Evolutionary conservation across 2,329 filamentous ascomycete genomes (phyloP), one percentile per base, ranked within the genome.

Genomic region (Phaeophleospora eucalypticola): DNA sequence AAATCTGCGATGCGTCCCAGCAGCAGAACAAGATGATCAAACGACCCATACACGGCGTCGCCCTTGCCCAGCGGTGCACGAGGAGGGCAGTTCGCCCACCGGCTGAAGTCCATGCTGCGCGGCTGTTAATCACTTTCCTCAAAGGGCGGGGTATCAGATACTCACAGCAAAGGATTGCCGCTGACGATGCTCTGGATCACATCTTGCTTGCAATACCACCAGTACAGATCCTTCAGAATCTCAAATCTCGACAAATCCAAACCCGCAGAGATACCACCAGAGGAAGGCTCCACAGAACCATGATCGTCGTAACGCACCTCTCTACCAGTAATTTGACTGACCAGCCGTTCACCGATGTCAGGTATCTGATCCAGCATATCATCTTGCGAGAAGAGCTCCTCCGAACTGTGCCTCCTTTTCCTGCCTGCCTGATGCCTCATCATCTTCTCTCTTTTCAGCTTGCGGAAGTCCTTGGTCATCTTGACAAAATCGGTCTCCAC

Each of bases 201-300:
- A 65, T 97, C 93, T 74, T 96, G 93, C 67, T 95, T 95, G 59
- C 81, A 84, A 65, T 90, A 96, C 87, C 89, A 96, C 90, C 91
- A 98, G 63, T 86, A 94, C 4, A 97, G 70, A 68, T 97, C 93
- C 54, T 86, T 82, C 33, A 93, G 75, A 14, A 86, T 84, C 60
- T 93, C 86, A 60, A 87, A 95, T 34, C 80, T 83, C 52, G 88
- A 83, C 39, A 95, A 77, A 51, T 97, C 90, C 14, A 54, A 58
- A 53, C 27, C 52, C 51, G 40, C 60, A 49, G 55, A 70, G 43
- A 67, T 61, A 35, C 27, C 52, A 53, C 29, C 42, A 53, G 36
- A 35, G 53, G 37, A 35, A 52, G 43, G 69, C 58, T 45, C 68
- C 10, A 82, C 65, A 37, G 71, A 70, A 0, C 79, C 79, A 56